These are phyloP conservation scores for Phanerodontia chrysosporium DNA, from an alignment of 768 basidiomycete genomes.

Conservation along the genomic window DNA sequence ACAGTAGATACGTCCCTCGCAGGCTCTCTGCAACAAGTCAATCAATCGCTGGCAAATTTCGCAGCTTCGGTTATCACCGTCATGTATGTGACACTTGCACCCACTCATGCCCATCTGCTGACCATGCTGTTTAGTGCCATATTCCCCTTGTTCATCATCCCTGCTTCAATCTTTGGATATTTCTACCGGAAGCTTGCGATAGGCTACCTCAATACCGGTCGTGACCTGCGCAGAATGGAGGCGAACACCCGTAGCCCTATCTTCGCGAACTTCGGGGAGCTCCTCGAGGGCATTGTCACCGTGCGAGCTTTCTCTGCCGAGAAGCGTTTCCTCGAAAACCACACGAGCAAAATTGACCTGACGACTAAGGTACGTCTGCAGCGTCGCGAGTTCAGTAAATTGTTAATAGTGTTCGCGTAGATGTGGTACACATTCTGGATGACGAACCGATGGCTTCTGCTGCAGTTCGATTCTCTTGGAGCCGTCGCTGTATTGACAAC, in stretches of 20 bases:
- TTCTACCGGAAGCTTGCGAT: slow-evolving; percentile 67
- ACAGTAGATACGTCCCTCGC: slow-evolving; percentile 77
- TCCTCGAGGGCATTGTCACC: slow-evolving; percentile 88
- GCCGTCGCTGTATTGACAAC: slow-evolving; percentile 71
- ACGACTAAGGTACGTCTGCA: slow-evolving; percentile 62
- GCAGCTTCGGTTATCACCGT: slow-evolving; percentile 72
- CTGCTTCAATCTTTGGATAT: slow-evolving; percentile 68
- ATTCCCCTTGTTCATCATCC: slow-evolving; percentile 81
- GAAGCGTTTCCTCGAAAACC: slow-evolving; percentile 64
- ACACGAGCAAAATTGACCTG: slow-evolving; percentile 70
- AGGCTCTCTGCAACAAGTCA: slow-evolving; percentile 67
- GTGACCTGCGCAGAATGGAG: slow-evolving; percentile 87
- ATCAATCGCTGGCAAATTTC: slow-evolving; percentile 73
- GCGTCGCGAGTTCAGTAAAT: background rate
- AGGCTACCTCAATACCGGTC: slow-evolving; percentile 74
- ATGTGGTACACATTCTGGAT: slow-evolving; percentile 91
- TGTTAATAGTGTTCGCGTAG: slow-evolving; percentile 26
- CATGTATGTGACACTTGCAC: slow-evolving; percentile 38
- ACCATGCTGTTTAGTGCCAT: slow-evolving; percentile 41
- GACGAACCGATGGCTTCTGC: slow-evolving; percentile 80
- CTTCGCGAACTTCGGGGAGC: slow-evolving; percentile 77
- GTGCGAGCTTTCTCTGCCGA: slow-evolving; percentile 90
- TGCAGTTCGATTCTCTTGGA: slow-evolving; percentile 80
- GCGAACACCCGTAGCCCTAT: slow-evolving; percentile 83
- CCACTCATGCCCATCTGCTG: background rate